Evolutionary conservation across 164 flowering plant species (phyloP), one percentile per base, ranked within the genome.

Genomic region (Nymphaea colorata): DNA sequence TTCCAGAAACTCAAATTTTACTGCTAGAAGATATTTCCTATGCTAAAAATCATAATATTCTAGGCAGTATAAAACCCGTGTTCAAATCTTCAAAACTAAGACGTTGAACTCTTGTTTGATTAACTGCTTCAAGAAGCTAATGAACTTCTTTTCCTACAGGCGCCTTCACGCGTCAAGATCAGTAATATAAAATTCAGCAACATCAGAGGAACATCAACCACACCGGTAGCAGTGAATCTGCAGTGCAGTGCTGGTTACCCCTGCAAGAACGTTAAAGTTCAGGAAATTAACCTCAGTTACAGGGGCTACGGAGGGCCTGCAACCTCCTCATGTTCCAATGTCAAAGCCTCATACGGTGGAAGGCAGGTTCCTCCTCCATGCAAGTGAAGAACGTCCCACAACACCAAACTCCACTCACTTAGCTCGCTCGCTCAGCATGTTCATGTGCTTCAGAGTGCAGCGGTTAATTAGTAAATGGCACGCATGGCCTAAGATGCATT

Each of bases 181-280:
- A 70, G 75, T 64, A 61, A 70, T n/a, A 60, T 79, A 2, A 71
- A 18, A 15, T 75, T 73, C 66, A 69, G 60, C 11, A 62, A 73
- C 68, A 77, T 75, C 16, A 14, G 65, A 8, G 80, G 82, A 0
- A 77, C 72, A 2, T 69, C 82, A 3, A n/a, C 80, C 36, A 61
- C 77, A 0, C 51, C 65, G 42, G 59, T 71, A 2, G 74, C 74
- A 0, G 71, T 80, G 2, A 77, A 65, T n/a, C 68, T 80, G 4
- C 2, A 60, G 3, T 79, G 81, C 36, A 74, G 79, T 70, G 42
- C 64, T 64, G 67, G 63, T 0, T 5, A 45, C 5, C 80, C 79
- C 45, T 75, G 79, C 65, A n/a, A 71, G 55, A 44, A 68, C 7
- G 72, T 77, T 43, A 44, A 64, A 62, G 55, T 74, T 15, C 66